These are phyloP conservation scores for Aspergillus viridinutans DNA, from an alignment of 2,329 filamentous ascomycete genomes.

Conservation along the genomic window DNA sequence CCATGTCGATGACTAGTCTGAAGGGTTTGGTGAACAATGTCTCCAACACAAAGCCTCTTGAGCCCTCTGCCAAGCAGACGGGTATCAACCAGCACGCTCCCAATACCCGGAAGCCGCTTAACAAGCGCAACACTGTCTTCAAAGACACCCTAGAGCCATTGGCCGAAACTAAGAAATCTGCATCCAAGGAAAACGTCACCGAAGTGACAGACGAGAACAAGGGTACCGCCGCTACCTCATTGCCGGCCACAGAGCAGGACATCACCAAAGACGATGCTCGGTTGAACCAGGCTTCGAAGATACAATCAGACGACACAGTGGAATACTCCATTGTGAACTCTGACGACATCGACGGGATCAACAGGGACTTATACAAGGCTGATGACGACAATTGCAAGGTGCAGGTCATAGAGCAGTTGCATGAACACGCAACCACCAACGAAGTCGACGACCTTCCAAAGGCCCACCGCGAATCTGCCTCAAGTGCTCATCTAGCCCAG, in stretches of 20 bases:
- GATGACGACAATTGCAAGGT: constrained; percentile 26
- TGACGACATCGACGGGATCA: constrained; percentile 25
- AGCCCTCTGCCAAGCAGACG: constrained; percentile 30
- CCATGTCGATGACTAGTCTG: constrained; percentile 40
- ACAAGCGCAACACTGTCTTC: constrained; percentile 54
- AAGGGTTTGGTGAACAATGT: constrained; percentile 37
- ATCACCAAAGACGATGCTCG: constrained; percentile 7
- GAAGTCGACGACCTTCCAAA: constrained; percentile 6
- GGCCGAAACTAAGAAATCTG: constrained; percentile 24
- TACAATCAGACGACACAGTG: constrained; percentile 12
- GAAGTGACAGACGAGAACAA: constrained; percentile 20
- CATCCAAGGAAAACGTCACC: constrained; percentile 28
- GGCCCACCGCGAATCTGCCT: constrained; percentile 16
- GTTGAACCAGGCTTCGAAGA: constrained; percentile 9
- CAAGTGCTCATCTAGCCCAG: constrained; percentile 13
- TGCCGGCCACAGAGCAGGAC: constrained; percentile 9
- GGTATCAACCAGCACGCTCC: constrained; percentile 28
- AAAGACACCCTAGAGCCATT: constrained; percentile 45
- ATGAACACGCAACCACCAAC: constrained; percentile 2
- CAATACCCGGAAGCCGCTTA: constrained; percentile 45
- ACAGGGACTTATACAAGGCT: constrained; percentile 21
- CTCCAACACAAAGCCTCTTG: constrained; percentile 28
- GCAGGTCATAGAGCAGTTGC: constrained; percentile 13
- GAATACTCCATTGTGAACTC: constrained; percentile 18
- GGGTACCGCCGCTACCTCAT: constrained; percentile 5